Percentiles rank a stretch among this genome's conserved stretches.
Evolutionary conservation across 1,284 basidiomycete species (phyloP).

Genomic region (Puccinia novopanici): DNA sequence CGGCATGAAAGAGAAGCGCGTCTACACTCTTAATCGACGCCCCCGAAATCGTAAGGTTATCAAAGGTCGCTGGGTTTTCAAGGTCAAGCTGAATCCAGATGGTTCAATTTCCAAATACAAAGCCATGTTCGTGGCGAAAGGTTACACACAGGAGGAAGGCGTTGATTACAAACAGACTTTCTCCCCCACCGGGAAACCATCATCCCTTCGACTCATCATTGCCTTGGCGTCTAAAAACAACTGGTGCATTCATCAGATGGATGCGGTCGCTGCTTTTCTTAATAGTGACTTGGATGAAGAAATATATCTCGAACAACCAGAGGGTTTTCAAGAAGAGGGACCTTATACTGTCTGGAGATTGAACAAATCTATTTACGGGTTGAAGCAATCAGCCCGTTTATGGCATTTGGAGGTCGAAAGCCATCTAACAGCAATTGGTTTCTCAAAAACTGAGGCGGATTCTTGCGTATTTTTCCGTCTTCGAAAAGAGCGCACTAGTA

Average conservation of each 20-base stretch:
- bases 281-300: constrained; percentile 49
- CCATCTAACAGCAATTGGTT: not conserved
- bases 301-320: constrained; percentile 5
- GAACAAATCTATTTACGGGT: constrained; percentile 8
- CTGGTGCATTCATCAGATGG: constrained; percentile 42
- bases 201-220: constrained; percentile 45
- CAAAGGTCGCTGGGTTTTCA: constrained; percentile 48
- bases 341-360: not conserved
- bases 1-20: not conserved
- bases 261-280: too few species aligned
- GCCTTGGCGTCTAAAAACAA: constrained; percentile 43
- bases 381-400: constrained; percentile 1
- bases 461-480: not conserved
- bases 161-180: constrained; percentile 50
- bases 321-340: constrained; percentile 7
- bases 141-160: constrained; percentile 50
- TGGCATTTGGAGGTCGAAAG: constrained; percentile 9
- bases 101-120: constrained; percentile 18
- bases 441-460: not conserved
- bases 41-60: not conserved
- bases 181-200: constrained; percentile 40
- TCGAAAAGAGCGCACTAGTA: not conserved
- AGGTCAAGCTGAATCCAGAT: constrained; percentile 31
- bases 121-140: constrained; percentile 51
- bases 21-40: not conserved